Base-by-base conservation (phyloP, 2,329 filamentous ascomycete species). In the Sarocladium oryzae region DNA sequence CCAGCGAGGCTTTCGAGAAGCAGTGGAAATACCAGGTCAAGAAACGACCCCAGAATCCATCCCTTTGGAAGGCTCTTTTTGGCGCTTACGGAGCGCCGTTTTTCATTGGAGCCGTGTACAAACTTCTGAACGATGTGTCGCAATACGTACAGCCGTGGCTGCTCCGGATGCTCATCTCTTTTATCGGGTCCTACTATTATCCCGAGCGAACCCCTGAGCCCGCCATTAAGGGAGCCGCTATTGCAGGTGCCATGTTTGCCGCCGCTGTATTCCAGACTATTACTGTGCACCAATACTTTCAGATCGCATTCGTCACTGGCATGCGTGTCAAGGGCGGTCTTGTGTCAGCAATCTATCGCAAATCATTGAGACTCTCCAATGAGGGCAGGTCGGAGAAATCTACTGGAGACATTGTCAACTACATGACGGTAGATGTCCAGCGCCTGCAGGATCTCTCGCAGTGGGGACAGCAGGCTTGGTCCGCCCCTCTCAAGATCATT, bases 381-480 rank as follows among this genome's bases (percentile, higher is more conserved):
- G 93, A 99, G 69, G 93, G 93, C 8, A 82, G 92, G 51, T 80
- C 90, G 2, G 71, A 84, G 40, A 96, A 97, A 71, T 88, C 89
- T 0, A 99, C 93, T 0, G 93, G 93, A 52, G 95, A 99, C 62
- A 97, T 99, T 62, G 93, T 99, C 66, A 99, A 99, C 65, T 93
- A 96, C 70, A 99, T 99, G 92, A 93, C 95, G 41, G 92, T 99
- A 9, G 93, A 99, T 65, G 92, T 92, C 13, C 93, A 99, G 69
- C 86, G 95, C 57, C 78, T 99, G 16, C 88, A 96, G 62, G 93
- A 99, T 69, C 74, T 99, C 52, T 89, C 92, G 2, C 95, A 99
- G 63, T 99, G 93, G 65, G 90, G 89, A 16, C 91, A 95, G 64
- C 92, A 97, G 66, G 73, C 95, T 10, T 96, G 93, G 90, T 96